A percentile compares a stretch with the other conserved stretches of the same genome.
Conservation (phyloP, 2,329 filamentous ascomycete genomes). For the Clarireedia homoeocarpa region DNA sequence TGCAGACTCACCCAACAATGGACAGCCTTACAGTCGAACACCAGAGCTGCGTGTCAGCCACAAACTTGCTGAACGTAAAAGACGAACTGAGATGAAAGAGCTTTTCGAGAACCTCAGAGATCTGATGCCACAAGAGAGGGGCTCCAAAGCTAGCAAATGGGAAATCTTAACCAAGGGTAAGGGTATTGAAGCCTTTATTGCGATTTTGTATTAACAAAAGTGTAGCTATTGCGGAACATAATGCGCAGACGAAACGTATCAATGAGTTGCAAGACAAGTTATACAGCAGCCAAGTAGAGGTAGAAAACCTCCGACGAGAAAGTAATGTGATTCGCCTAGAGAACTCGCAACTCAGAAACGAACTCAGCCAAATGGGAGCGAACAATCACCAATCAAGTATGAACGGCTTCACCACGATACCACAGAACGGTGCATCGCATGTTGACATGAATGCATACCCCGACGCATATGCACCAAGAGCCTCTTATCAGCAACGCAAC, state of each 20-base stretch:
- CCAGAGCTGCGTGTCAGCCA: slow-evolving; percentile 77
- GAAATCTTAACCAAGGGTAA: slow-evolving; percentile 79
- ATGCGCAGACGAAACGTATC: slow-evolving; percentile 40
- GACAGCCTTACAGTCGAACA: slow-evolving; percentile 74
- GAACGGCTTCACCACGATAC: slow-evolving; percentile 10
- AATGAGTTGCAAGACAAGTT: slow-evolving; percentile 26
- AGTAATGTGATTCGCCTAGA: slow-evolving; percentile 33
- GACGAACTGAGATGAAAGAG: slow-evolving; percentile 82
- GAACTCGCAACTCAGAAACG: slow-evolving; percentile 25
- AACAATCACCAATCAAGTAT: slow-evolving; percentile 10
- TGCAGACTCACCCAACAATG: slow-evolving; percentile 42
- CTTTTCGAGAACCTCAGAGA: slow-evolving; percentile 74
- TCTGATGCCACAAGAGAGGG: slow-evolving; percentile 71
- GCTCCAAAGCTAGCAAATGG: slow-evolving; percentile 84
- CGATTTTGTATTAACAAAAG: slow-evolving; percentile 13
- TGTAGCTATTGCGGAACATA: slow-evolving; percentile 55
- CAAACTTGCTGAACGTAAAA: slow-evolving; percentile 77
- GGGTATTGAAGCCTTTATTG: slow-evolving; percentile 19
- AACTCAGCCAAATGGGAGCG: slow-evolving; percentile 31
- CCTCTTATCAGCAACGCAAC: slow-evolving; percentile 2
- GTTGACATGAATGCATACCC: slow-evolving; percentile 4
- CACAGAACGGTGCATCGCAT: slow-evolving; percentile 8
- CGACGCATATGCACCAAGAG: slow-evolving; percentile 1
- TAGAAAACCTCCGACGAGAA: slow-evolving; percentile 33
- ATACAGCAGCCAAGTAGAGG: slow-evolving; percentile 35